phyloP scores from a whole-genome alignment of 768 basidiomycete species.

The Floccularia luteovirens region DNA sequence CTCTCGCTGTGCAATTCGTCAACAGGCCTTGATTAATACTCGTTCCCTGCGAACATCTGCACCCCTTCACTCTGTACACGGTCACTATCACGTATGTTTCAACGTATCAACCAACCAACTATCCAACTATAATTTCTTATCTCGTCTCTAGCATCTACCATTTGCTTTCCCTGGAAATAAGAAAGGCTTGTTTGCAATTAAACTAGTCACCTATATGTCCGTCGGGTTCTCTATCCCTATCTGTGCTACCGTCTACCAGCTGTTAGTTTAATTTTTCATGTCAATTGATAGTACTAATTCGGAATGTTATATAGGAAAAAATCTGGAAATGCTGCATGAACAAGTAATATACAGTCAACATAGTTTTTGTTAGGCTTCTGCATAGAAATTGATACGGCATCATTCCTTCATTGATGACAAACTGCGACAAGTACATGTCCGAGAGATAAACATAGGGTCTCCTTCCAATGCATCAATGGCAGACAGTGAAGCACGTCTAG shows the following conservation, averaged over 20 bases:
- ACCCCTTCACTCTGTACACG: slow-evolving; percentile 39
- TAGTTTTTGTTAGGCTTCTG: no score
- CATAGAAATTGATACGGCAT: no score
- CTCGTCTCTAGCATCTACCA: slow-evolving; percentile 39
- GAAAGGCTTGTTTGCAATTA: slow-evolving; percentile 40
- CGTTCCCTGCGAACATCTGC: slow-evolving; percentile 32
- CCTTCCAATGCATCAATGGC: slow-evolving; percentile 66
- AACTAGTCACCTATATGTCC: slow-evolving; percentile 37
- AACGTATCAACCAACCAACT: background rate
- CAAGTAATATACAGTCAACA: no score
- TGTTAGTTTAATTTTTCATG: slow-evolving; percentile 38
- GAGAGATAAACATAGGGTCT: slow-evolving; percentile 52
- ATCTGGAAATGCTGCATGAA: slow-evolving; percentile 18
- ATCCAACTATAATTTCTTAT: slow-evolving; percentile 7
- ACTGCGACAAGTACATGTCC: slow-evolving; percentile 67
- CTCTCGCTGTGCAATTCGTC: slow-evolving; percentile 32
- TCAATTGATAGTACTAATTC: slow-evolving; percentile 1
- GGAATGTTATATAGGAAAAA: slow-evolving; percentile 30
- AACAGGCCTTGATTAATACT: slow-evolving; percentile 23
- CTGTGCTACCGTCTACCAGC: slow-evolving; percentile 48
- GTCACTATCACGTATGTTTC: slow-evolving; percentile 46
- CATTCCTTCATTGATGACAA: no score
- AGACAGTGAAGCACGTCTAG: slow-evolving; percentile 51
- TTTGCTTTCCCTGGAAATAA: slow-evolving; percentile 46
- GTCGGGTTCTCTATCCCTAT: slow-evolving; percentile 65